These are phyloP conservation scores for Tremella mesenterica DNA, from an alignment of 768 basidiomycete genomes.

Conservation along the genomic window DNA sequence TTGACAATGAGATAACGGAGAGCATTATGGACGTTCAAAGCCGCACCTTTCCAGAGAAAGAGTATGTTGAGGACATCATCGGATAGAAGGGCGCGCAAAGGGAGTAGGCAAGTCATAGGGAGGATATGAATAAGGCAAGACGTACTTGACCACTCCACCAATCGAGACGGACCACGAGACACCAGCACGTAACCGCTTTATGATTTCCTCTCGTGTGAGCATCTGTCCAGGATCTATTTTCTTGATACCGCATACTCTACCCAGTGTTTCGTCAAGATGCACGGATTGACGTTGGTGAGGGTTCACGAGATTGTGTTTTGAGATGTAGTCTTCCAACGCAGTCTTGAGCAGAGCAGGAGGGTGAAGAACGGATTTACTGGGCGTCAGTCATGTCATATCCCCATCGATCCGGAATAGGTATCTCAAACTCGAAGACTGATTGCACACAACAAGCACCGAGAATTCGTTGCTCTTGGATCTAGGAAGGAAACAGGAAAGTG, in stretches of 20 bases:
- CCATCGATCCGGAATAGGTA: too few relatives aligned
- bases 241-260: conserved; percentile 41
- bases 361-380: conserved; percentile 14
- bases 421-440: not conserved
- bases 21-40: not conserved
- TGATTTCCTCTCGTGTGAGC: conserved; percentile 45
- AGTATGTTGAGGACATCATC: not conserved
- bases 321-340: conserved; percentile 57
- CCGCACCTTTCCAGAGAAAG: not conserved
- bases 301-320: conserved; percentile 57
- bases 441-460: too few relatives aligned
- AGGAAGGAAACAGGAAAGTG: too few relatives aligned
- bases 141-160: conserved; percentile 43
- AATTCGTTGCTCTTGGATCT: too few relatives aligned
- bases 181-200: conserved; percentile 37
- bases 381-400: too few relatives aligned
- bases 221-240: conserved; percentile 37
- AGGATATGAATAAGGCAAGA: conserved; percentile 25
- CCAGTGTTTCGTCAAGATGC: conserved; percentile 53
- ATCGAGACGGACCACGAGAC: conserved; percentile 40
- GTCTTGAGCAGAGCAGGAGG: conserved; percentile 17
- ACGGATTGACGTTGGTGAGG: conserved; percentile 60
- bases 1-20: too few relatives aligned
- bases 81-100: not conserved
- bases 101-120: conserved; percentile 1